A percentile compares a stretch with the other conserved stretches of the same genome.
Conservation (phyloP, 345 rosid species). For the Nasturtium officinale region DNA sequence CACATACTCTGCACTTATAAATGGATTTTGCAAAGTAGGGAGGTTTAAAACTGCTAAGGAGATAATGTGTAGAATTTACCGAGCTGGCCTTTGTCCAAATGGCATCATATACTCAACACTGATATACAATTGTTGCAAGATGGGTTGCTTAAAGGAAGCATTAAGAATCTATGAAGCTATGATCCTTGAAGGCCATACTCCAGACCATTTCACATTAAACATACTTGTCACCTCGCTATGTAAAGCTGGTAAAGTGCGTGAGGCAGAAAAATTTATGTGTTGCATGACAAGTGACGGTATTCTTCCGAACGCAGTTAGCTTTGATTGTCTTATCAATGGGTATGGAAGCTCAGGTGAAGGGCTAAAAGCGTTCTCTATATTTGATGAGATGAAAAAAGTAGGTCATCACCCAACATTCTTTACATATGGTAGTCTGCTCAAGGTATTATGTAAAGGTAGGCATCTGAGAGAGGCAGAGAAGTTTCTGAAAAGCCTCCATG, state of each 20-base stretch:
- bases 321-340: conserved; percentile 70
- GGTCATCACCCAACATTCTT: conserved; percentile 69
- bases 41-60: conserved; percentile 55
- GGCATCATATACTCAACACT: conserved; percentile 58
- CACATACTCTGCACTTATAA: conserved; percentile 76
- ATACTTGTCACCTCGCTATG: conserved; percentile 65
- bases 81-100: conserved; percentile 66
- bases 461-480: conserved; percentile 62
- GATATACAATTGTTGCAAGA: conserved; percentile 60
- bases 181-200: conserved; percentile 51
- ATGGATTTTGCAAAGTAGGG: conserved; percentile 69
- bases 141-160: conserved; percentile 61
- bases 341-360: conserved; percentile 61
- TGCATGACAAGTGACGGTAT: conserved; percentile 58
- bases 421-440: conserved; percentile 78
- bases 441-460: conserved; percentile 82
- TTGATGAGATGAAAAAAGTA: conserved; percentile 74
- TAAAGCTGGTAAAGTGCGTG: conserved; percentile 61
- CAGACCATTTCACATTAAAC: conserved; percentile 58
- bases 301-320: conserved; percentile 57
- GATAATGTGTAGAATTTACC: conserved; percentile 66
- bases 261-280: conserved; percentile 64
- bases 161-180: conserved; percentile 62
- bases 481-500: conserved; percentile 56
- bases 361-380: conserved; percentile 60